Conservation (phyloP, 1,284 basidiomycete species). For the Peniophora sp. region DNA sequence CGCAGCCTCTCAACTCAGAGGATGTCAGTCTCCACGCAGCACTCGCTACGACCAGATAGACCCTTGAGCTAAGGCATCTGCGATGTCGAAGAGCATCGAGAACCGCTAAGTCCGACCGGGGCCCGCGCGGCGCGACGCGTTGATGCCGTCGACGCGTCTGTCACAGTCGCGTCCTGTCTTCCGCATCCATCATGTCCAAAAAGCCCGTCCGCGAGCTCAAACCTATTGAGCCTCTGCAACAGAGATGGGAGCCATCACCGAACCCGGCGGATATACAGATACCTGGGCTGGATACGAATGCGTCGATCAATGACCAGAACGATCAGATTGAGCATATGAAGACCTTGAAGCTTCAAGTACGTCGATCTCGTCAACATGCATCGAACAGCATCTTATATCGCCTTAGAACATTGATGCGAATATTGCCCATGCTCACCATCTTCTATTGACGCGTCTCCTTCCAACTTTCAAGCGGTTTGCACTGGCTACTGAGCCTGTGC, state of each 20-base stretch:
- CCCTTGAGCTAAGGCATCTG: too few relatives aligned
- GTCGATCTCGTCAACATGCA: constrained; percentile 7
- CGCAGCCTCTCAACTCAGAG: too few relatives aligned
- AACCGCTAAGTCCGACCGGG: too few relatives aligned
- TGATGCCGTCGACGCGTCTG: too few relatives aligned
- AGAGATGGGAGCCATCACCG: constrained; percentile 53
- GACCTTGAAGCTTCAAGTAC: constrained; percentile 77
- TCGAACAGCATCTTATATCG: background rate
- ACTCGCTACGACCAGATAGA: too few relatives aligned
- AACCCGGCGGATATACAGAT: constrained; percentile 61
- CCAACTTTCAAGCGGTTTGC: constrained; percentile 88
- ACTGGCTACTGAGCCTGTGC: constrained; percentile 77
- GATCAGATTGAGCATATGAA: constrained; percentile 96
- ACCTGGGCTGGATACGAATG: constrained; percentile 67
- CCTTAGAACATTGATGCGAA: constrained; percentile 87
- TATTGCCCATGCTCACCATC: constrained; percentile 83
- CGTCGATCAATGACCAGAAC: constrained; percentile 76
- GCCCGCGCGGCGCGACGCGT: too few relatives aligned
- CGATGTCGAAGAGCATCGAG: too few relatives aligned
- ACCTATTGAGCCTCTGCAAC: constrained; percentile 28
- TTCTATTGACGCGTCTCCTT: constrained; percentile 75
- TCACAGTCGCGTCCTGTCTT: too few relatives aligned
- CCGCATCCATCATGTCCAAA: too few relatives aligned
- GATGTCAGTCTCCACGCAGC: too few relatives aligned
- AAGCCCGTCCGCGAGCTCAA: background rate